phyloP scores from a whole-genome alignment of 2,329 filamentous ascomycete genomes.

The Fusarium tuaranense region DNA sequence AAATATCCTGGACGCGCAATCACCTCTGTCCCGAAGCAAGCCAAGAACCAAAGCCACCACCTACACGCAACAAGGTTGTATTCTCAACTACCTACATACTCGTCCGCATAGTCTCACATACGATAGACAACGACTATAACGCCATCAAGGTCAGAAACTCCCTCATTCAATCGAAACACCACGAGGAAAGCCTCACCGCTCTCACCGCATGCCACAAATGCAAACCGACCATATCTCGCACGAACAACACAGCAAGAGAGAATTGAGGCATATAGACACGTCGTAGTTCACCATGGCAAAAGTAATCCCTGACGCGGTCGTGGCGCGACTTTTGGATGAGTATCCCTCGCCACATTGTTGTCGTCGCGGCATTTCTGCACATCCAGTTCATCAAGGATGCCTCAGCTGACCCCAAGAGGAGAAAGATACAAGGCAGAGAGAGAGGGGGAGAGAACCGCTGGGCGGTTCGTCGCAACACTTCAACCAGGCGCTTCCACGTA shows the following conservation, averaged over 20 bases:
- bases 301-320: slow-evolving; percentile 7
- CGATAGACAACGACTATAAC: background rate
- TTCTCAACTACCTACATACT: background rate
- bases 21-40: background rate
- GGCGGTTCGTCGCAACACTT: slow-evolving; percentile 6
- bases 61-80: background rate
- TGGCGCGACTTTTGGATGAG: slow-evolving; percentile 5
- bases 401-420: slow-evolving; percentile 9
- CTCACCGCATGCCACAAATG: background rate
- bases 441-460: background rate
- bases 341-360: slow-evolving; percentile 10
- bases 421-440: background rate
- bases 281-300: background rate
- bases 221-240: background rate
- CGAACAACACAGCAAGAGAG: slow-evolving; percentile 4
- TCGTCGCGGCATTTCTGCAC: slow-evolving; percentile 13
- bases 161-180: background rate
- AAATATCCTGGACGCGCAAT: background rate
- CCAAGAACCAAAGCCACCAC: background rate
- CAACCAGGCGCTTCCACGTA: slow-evolving; percentile 34
- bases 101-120: background rate
- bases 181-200: background rate
- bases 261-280: slow-evolving; percentile 21
- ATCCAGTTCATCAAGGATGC: slow-evolving; percentile 8
- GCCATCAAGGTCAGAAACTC: background rate